Evolutionary conservation across 352 stramenopile genomes (phyloP), one percentile per base, ranked within the genome.

Genomic region (Phytophthora fragariae): DNA sequence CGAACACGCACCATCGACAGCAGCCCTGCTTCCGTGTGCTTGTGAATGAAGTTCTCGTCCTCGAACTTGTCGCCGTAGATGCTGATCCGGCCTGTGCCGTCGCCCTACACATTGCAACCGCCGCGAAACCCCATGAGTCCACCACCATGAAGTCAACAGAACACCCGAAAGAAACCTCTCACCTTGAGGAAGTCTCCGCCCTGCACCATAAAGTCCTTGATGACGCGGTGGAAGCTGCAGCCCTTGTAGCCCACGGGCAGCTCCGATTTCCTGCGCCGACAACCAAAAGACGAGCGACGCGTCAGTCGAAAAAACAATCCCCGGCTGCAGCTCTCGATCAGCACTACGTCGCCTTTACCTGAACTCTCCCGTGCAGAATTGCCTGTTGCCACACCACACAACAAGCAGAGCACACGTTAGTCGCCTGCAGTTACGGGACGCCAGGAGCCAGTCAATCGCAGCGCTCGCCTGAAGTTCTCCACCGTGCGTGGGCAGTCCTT

Each of bases 281-380:
- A 27, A 91, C 46, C 62, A 75, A 69, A 64, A 69, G 11, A 55
- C 47, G 17, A 64, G 69, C 44, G 91, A 75, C 37, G 58, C 60
- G 31, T 73, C 57, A 66, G 44, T 54, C 21, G 57, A 3, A 57
- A 21, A 21, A 21, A 21, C 19, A 31, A 14, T 12, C 14, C 4
- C 12, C 39, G 7, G 4, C 12, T 46, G 39, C 14, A n/a, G 12
- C 39, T 46, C 49, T 33, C 49, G 10, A 10, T 29, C 21, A 31
- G 14, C 15, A 15, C 2, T 17, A 10, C 37, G 12, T 6, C 29
- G 39, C 47, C 6, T 12, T 77, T 75, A 95, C 85, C 91, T 93
- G 82, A 97, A 97, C 78, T 99, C 97, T 33, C 97, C 97, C n/a
- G 97, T 99, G 82, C 97, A 99, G 49, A 99, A 98, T 79, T 99